Evolutionary conservation across 108 stramenopile genomes (phyloP).

Genomic region (Cylindrotheca fusiformis): DNA sequence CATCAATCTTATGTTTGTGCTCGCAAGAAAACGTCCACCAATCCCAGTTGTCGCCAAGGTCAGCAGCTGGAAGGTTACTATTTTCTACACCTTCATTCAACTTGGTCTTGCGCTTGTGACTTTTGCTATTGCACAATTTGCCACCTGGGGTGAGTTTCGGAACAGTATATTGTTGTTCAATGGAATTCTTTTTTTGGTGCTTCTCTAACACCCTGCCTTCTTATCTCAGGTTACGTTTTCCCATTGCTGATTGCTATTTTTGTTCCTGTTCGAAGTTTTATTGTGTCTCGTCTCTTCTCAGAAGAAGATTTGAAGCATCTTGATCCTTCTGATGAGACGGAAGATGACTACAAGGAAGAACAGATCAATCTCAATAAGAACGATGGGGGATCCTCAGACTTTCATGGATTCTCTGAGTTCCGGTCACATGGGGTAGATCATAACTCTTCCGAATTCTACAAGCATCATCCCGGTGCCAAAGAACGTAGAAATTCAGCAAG

Average conservation of each 20-base stretch:
- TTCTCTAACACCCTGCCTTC: no score
- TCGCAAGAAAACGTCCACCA: slow-evolving; percentile 49
- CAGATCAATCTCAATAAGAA: slow-evolving; percentile 1
- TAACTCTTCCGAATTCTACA: not conserved
- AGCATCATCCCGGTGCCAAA: no score
- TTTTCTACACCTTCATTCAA: slow-evolving; percentile 75
- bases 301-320: slow-evolving; percentile 34
- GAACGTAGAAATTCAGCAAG: no score
- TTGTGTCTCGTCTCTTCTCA: slow-evolving; percentile 25
- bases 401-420: not conserved
- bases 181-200: no score
- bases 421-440: not conserved
- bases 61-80: slow-evolving; percentile 36
- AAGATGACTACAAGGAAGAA: slow-evolving; percentile 22
- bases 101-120: slow-evolving; percentile 42
- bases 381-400: no score
- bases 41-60: slow-evolving; percentile 56
- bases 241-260: slow-evolving; percentile 34
- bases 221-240: slow-evolving; percentile 28
- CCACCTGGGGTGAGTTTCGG: slow-evolving; percentile 14
- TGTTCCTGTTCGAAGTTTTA: slow-evolving; percentile 44
- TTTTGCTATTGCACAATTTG: slow-evolving; percentile 41
- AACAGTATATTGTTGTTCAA: not conserved
- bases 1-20: slow-evolving; percentile 47
- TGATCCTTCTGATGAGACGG: slow-evolving; percentile 39